These are phyloP conservation scores for Ambrosiella cleistominuta DNA, from an alignment of 2,329 filamentous ascomycete species.

Conservation along the genomic window DNA sequence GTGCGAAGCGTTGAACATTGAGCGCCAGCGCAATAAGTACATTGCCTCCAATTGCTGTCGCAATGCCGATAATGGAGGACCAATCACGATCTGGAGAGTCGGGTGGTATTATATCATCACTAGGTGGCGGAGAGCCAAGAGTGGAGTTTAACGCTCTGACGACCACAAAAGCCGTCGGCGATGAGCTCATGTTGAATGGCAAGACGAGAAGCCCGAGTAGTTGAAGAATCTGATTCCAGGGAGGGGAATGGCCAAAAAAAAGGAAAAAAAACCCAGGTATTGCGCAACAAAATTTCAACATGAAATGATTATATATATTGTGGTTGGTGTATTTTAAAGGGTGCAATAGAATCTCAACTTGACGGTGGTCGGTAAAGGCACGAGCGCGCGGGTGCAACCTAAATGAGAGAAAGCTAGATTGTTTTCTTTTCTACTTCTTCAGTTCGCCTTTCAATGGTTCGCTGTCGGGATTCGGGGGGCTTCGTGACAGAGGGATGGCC, in stretches of 20 bases:
- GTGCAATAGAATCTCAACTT: not conserved
- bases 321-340: not conserved
- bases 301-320: not conserved
- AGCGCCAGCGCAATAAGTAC: conserved; percentile 86
- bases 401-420: not conserved
- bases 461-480: not conserved
- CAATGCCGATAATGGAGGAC: conserved; percentile 88
- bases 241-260: not conserved
- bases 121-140: conserved; percentile 1
- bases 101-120: conserved; percentile 9
- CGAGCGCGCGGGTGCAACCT: not conserved
- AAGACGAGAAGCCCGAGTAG: not conserved
- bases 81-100: conserved; percentile 40
- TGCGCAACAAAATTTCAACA: not conserved
- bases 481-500: not conserved
- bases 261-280: not conserved
- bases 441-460: not conserved
- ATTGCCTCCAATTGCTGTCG: conserved; percentile 84
- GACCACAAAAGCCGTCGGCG: not conserved
- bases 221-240: not conserved
- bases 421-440: not conserved
- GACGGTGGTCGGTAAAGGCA: not conserved
- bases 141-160: conserved; percentile 8
- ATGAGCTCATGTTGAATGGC: not conserved
- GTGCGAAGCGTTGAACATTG: conserved; percentile 91